Evolutionary conservation across 2,329 filamentous ascomycete genomes (phyloP).

Genomic region (Colletotrichum sidae): DNA sequence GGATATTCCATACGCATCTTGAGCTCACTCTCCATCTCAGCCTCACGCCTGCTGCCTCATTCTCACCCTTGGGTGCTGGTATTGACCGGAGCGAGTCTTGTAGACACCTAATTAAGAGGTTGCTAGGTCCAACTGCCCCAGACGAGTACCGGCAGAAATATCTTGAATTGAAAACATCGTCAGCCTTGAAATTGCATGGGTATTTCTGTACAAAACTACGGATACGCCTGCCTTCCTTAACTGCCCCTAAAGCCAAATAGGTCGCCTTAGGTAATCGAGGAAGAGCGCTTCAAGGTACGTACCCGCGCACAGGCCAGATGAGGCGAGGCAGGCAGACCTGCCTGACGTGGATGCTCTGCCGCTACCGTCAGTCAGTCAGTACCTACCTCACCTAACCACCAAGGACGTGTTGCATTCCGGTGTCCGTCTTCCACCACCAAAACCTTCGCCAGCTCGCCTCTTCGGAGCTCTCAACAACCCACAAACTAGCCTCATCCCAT

Average conservation of each 20-base stretch:
- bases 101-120: no score
- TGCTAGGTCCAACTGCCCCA: no score
- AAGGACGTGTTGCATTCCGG: slow-evolving; percentile 7
- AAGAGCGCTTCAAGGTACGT: not conserved
- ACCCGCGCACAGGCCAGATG: slow-evolving; percentile 8
- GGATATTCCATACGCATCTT: not conserved
- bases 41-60: not conserved
- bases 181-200: no score
- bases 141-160: no score
- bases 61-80: not conserved
- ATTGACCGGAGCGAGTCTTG: not conserved
- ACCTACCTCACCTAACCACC: not conserved
- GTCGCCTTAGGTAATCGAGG: no score
- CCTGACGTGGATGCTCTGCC: slow-evolving; percentile 54
- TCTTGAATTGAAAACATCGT: no score
- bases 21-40: not conserved
- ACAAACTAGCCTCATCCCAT: slow-evolving; percentile 11
- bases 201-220: no score
- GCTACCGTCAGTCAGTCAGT: slow-evolving; percentile 28
- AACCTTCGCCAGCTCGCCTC: slow-evolving; percentile 32
- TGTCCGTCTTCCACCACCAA: slow-evolving; percentile 35
- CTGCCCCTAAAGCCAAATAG: no score
- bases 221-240: no score
- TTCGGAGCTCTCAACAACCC: slow-evolving; percentile 26
- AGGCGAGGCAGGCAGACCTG: slow-evolving; percentile 49